These are phyloP conservation scores for Chamaecyparis obtusa DNA, from an alignment of 75 land plant genomes.

Conservation along the genomic window DNA sequence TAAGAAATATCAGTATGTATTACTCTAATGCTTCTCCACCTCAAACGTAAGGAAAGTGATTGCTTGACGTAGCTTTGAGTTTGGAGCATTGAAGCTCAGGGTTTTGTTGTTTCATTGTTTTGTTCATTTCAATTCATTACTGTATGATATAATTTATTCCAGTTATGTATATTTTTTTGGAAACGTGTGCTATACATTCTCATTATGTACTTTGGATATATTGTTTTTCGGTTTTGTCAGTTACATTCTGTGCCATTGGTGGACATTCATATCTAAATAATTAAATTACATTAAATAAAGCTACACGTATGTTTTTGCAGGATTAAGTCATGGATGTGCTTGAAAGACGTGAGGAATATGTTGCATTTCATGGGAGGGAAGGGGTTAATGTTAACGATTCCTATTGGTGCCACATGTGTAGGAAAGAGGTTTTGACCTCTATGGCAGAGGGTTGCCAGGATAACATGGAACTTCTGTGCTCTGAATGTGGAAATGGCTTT, in stretches of 20 bases:
- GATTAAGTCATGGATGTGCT: background rate
- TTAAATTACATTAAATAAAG: background rate
- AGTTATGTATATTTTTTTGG: background rate
- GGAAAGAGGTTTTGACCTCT: background rate
- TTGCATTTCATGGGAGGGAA: background rate
- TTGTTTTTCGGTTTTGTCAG: background rate
- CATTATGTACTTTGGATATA: background rate
- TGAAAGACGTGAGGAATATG: background rate
- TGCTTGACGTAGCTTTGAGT: background rate
- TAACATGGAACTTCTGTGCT: background rate
- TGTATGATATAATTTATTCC: background rate
- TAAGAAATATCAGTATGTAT: background rate
- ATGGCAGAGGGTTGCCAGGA: background rate
- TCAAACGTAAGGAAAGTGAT: background rate
- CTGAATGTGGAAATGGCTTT: conserved; percentile 12
- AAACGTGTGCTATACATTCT: background rate
- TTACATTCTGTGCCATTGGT: background rate
- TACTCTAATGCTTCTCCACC: background rate
- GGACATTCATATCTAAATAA: background rate
- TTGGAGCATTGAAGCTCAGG: background rate
- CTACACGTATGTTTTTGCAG: background rate
- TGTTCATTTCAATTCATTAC: background rate
- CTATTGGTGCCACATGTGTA: conserved; percentile 8
- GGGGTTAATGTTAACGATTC: background rate
- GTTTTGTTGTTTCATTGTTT: too few species aligned